phyloP scores from a whole-genome alignment of 352 stramenopile genomes.

The Globisporangium sylvaticum region DNA sequence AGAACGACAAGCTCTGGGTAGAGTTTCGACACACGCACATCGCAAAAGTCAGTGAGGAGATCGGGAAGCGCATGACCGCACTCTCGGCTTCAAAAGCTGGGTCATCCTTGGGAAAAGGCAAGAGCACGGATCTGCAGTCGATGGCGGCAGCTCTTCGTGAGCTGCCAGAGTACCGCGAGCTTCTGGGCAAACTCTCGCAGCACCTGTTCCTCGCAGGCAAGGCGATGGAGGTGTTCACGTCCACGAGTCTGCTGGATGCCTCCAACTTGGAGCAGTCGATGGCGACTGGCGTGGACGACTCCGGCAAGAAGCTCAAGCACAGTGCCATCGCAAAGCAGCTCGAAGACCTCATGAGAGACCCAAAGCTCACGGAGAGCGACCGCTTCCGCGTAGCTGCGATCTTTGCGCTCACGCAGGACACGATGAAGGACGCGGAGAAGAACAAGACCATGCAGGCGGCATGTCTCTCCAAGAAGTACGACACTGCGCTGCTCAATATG shows the following conservation, averaged over 20 bases:
- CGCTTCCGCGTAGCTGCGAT: conserved; percentile 90
- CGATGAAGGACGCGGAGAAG: conserved; percentile 84
- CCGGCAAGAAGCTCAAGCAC: conserved; percentile 89
- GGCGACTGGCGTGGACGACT: conserved; percentile 92
- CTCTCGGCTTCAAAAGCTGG: conserved; percentile 81
- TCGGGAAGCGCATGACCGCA: conserved; percentile 69
- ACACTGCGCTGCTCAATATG: conserved; percentile 67
- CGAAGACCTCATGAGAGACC: conserved; percentile 83
- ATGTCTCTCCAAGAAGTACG: conserved; percentile 66
- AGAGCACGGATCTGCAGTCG: conserved; percentile 86
- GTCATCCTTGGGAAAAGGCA: conserved; percentile 68
- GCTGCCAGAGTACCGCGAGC: conserved; percentile 93
- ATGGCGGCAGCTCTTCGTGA: conserved; percentile 90
- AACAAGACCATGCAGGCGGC: conserved; percentile 84
- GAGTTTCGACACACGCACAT: conserved; percentile 97
- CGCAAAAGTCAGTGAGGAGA: conserved; percentile 83
- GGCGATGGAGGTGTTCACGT: conserved; percentile 93
- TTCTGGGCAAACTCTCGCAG: conserved; percentile 92
- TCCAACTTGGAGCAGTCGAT: conserved; percentile 95
- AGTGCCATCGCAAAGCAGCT: conserved; percentile 81
- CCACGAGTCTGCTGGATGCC: conserved; percentile 82
- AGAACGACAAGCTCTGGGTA: conserved; percentile 96
- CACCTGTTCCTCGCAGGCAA: conserved; percentile 93
- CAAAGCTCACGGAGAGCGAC: conserved; percentile 73
- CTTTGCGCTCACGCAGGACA: conserved; percentile 91